Base-by-base conservation (phyloP, 2,329 filamentous ascomycete genomes). In the Curvularia spicifera region DNA sequence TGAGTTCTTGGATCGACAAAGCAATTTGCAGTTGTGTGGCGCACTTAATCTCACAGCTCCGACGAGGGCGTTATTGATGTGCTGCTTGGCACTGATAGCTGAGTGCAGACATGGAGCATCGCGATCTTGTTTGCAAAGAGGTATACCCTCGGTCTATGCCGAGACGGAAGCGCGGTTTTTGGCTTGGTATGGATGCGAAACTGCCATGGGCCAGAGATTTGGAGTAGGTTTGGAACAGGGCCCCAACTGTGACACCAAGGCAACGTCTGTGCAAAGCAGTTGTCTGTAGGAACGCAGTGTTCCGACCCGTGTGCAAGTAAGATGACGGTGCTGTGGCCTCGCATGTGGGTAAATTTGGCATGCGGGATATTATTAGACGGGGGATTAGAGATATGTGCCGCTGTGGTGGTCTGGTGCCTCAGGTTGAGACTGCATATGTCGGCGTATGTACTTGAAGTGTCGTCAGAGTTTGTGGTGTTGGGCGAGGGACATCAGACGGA, bases 1-100 rank as follows among this genome's bases (percentile, higher is more conserved):
- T 31, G 24, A 28, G 26, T 18, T 15, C 22, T 18, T 33, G 47
- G 33, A 24, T 49, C 22, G 12, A 26, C 13, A 33, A 31, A 7
- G n/a, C 28, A 20, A 13, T 9, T 46, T 29, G n/a, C 10, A 6
- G n/a, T 31, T 15, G n/a, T 33, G 48, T 55, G 45, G 51, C 45
- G 45, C 56, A 49, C 13, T n/a, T 31, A 43, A 57, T 50, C 33
- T 44, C 31, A 37, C 18, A 45, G 39, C 22, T 50, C 54, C 58
- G 48, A 51, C 33, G 31, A 57, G 58, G 50, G 50, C 54, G 51
- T 54, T 58, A 49, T 60, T 51, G 55, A 46, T 37, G 49, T 26
- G 39, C 12, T 26, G 10, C 35, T 49, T 53, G 50, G 45, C 39
- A 42, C 13, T 48, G 22, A 28, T 20, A 13, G 22, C 15, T 20